These are phyloP conservation scores for Scedosporium minutisporum DNA, from an alignment of 2,329 filamentous ascomycete genomes.

Conservation along the genomic window DNA sequence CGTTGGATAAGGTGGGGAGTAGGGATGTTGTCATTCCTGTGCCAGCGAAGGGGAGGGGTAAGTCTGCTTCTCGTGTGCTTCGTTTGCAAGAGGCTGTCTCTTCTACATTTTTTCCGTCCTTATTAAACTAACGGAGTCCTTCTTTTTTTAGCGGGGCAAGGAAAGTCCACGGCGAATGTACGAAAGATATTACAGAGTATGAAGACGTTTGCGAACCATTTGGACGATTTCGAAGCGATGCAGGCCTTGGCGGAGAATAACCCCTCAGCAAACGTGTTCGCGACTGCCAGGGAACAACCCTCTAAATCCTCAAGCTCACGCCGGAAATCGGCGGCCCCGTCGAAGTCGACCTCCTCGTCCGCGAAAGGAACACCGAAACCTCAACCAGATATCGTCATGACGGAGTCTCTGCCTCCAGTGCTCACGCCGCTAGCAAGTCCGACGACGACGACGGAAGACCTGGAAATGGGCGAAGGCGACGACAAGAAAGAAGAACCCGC, in stretches of 20 bases:
- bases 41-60: conserved; percentile 41
- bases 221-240: conserved; percentile 68
- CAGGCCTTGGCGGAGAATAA: conserved; percentile 33
- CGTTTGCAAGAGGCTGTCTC: not conserved
- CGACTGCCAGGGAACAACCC: not conserved
- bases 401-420: conserved; percentile 21
- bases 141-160: conserved; percentile 22
- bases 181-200: conserved; percentile 70
- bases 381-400: conserved; percentile 28
- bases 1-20: conserved; percentile 72
- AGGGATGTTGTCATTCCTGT: conserved; percentile 63
- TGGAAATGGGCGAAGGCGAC: not conserved
- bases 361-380: not conserved
- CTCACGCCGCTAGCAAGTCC: not conserved
- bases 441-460: not conserved
- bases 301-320: not conserved
- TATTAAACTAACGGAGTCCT: not conserved
- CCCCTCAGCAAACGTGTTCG: conserved; percentile 6
- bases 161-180: conserved; percentile 58
- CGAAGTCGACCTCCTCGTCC: not conserved
- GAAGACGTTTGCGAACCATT: conserved; percentile 75
- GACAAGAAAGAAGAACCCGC: conserved; percentile 2
- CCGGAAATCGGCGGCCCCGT: not conserved
- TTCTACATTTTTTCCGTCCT: not conserved
- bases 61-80: conserved; percentile 8